Conservation (phyloP, 306 rosid species). For the Sphenostylis stenocarpa region DNA sequence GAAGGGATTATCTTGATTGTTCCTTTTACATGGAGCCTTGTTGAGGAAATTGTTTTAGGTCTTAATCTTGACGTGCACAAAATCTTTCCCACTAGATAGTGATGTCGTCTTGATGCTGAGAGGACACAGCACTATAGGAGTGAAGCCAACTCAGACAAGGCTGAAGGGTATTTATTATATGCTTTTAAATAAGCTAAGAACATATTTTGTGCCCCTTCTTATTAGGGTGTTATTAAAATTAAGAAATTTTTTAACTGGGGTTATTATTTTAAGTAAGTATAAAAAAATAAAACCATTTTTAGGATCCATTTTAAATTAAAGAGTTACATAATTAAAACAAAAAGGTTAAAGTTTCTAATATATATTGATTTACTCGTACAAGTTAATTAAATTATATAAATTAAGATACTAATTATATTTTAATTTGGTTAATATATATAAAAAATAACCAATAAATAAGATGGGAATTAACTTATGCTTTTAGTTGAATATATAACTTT, state of each 20-base stretch:
- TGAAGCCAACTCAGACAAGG: not conserved
- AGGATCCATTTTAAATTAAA: not conserved
- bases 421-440: too few species aligned
- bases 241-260: not conserved
- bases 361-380: too few species aligned
- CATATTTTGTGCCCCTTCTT: too few species aligned
- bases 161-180: too few species aligned
- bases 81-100: not conserved
- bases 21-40: not conserved
- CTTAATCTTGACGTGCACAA: not conserved
- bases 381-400: too few species aligned
- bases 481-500: too few species aligned
- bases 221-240: not conserved
- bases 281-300: too few species aligned
- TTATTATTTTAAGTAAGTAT: too few species aligned
- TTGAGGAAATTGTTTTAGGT: not conserved
- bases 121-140: not conserved
- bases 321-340: not conserved
- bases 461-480: too few species aligned
- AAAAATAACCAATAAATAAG: too few species aligned
- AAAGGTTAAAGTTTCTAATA: not conserved
- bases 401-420: too few species aligned
- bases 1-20: not conserved
- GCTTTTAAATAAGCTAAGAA: not conserved
- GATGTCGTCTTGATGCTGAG: not conserved